Base-by-base conservation (phyloP, 139 green algal genomes). In the Gonium pectorale region DNA sequence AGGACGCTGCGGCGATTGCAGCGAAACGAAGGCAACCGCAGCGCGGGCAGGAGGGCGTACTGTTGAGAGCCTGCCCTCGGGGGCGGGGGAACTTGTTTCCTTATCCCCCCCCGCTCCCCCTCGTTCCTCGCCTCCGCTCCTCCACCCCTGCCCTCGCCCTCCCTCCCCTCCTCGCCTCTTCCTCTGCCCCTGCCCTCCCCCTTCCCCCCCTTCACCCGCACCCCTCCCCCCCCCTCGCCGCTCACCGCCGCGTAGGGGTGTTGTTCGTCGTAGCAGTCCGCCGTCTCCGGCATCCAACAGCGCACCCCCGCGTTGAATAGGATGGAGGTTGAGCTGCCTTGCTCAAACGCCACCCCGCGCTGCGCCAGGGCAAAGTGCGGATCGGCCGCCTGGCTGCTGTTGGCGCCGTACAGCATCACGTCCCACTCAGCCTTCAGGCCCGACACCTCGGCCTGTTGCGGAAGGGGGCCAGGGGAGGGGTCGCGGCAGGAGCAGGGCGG, bases 381-480 rank as follows among this genome's bases (percentile, higher is more conserved):
- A n/a, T 82, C 59, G 41, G 59, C 40, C 5, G 59, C 59, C 60
- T 82, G 59, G 15, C 31, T 67, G 63, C 7, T 26, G 62, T 84
- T 84, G 62, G 78, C 78, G 13, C 78, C 78, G 78, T 75, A 84
- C 62, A 84, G 78, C 78, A 84, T 84, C 31, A 84, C 78, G 38
- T 84, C 78, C 78, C 78, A 84, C 37, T 84, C 78, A 2, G 22
- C 31, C 46, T 84, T 84, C 11, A 84, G 63, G 2, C 41, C 44
- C 3, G 46, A 1, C 43, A 84, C 62, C 44, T 84, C 78, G 31
- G 24, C 6, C 62, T 81, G 71, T 6, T 21, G 69, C 6, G 49
- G 17, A 56, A 13, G 49, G 49, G 49, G 49, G 13, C 13, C 49
- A 26, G 49, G 17, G 49, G 49, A 56, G 17, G 49, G 49, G 13